Base-by-base conservation (phyloP, 257 asterid genomes). In the Mentha longifolia region DNA sequence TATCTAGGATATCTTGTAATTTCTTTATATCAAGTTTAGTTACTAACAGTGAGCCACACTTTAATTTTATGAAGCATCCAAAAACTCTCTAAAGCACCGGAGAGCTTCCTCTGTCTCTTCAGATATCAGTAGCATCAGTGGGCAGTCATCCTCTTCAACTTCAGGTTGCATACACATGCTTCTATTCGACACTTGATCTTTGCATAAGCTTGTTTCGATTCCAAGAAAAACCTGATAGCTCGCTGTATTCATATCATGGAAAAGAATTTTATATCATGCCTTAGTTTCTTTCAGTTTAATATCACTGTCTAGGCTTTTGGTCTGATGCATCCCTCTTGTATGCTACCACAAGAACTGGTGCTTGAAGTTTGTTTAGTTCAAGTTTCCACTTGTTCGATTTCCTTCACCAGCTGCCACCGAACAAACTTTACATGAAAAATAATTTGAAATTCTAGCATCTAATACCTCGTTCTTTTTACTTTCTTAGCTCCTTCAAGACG, bases 51-150 rank as follows among this genome's bases (percentile, higher is more conserved):
- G 30, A 17, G 14, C 22, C 42, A 25, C 39, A 54, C 42, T 52
- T 68, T 10, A 37, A 31, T 41, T 65, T 37, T 41, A 49, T 68
- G 37, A 85, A 80, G 89, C 76, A 65, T 79, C 51, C 59, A 83
- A 76, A 72, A 79, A 75, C 69, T 58, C 89, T 74, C 68, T 71
- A 49, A 86, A 82, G 83, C 92, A 77, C 81, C 84, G 82, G 11
- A 87, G 93, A 80, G 86, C 75, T 30, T 73, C 86, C 46, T 89
- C 95, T 19, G 83, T 82, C 72, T 84, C 93, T 69, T 89, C 98
- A 14, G 95, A 87, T 71, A 86, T 89, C 79, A 92, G 95, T 78
- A 79, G 89, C 86, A 73, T 81, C 80, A 86, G 88, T 81, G 70
- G 69, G 54, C 85, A 78, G 65, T 83, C 92, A 47, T 74, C 86